Conservation (phyloP, 176 grass and related monocot genomes). For the Carex pumila region DNA sequence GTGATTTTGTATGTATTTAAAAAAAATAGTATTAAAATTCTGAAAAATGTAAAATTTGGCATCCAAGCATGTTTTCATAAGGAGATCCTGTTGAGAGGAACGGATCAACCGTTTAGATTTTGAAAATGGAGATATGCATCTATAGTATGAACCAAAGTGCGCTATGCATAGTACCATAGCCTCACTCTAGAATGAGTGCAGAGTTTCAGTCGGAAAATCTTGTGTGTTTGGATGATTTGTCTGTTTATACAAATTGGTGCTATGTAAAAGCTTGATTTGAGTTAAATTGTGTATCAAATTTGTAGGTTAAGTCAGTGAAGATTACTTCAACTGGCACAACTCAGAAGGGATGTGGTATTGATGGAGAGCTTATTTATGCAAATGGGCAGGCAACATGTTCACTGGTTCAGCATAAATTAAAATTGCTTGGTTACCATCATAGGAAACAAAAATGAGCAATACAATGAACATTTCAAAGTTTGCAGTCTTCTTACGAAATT, state of each 20-base stretch:
- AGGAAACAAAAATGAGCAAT: conserved; percentile 18
- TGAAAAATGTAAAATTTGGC: too few species aligned
- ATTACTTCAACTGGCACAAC: conserved; percentile 50
- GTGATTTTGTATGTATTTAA: too few species aligned
- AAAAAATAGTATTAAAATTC: too few species aligned
- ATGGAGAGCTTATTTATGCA: conserved; percentile 62
- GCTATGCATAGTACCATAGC: too few species aligned
- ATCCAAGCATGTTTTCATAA: too few species aligned
- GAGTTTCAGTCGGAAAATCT: not conserved
- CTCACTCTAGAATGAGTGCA: not conserved
- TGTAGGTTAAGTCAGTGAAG: conserved; percentile 76
- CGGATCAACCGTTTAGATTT: too few species aligned
- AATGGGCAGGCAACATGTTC: conserved; percentile 50
- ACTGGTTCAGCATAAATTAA: conserved; percentile 51
- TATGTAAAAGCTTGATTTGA: not conserved
- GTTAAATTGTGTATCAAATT: conserved; percentile 14
- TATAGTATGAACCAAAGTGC: too few species aligned
- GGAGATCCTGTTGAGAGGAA: too few species aligned
- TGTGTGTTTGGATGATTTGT: conserved; percentile 4
- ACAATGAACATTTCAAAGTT: not conserved
- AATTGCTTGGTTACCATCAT: conserved; percentile 48
- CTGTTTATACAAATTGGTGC: not conserved
- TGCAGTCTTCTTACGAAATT: not conserved
- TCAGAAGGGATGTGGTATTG: conserved; percentile 63
- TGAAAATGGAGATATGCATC: too few species aligned